Evolutionary conservation across 768 basidiomycete species (phyloP).

Genomic region (Psilocybe cyanescens): DNA sequence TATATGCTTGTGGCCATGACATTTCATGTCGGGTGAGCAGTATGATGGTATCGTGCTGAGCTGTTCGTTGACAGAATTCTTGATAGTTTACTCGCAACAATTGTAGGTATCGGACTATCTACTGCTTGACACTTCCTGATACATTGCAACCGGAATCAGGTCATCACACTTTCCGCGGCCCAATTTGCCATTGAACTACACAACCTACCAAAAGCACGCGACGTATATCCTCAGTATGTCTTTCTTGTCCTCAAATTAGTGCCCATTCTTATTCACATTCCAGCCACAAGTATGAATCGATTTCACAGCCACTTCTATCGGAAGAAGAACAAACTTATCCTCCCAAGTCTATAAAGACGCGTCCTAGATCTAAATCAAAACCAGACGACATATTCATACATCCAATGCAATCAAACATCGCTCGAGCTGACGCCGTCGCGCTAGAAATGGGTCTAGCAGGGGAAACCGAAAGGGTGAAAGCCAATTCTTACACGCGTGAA

Average conservation of each 20-base stretch:
- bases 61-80: constrained; percentile 3
- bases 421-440: constrained; percentile 67
- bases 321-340: constrained; percentile 21
- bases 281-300: constrained; percentile 7
- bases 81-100: constrained; percentile 50
- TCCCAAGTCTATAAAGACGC: constrained; percentile 27
- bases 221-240: constrained; percentile 21
- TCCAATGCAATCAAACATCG: constrained; percentile 63
- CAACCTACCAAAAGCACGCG: constrained; percentile 20
- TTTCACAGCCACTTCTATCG: constrained; percentile 20
- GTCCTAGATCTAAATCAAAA: constrained; percentile 55
- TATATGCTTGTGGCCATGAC: constrained; percentile 82
- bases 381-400: constrained; percentile 67
- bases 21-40: constrained; percentile 66
- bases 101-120: constrained; percentile 38
- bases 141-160: constrained; percentile 36
- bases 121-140: neutral
- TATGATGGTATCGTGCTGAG: neutral
- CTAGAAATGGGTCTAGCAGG: constrained; percentile 54
- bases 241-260: neutral
- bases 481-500: constrained; percentile 36
- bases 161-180: constrained; percentile 55
- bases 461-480: constrained; percentile 51
- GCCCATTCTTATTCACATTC: neutral
- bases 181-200: constrained; percentile 60